phyloP scores from a whole-genome alignment of 139 green algal genomes.

The Eudorina sp. region DNA sequence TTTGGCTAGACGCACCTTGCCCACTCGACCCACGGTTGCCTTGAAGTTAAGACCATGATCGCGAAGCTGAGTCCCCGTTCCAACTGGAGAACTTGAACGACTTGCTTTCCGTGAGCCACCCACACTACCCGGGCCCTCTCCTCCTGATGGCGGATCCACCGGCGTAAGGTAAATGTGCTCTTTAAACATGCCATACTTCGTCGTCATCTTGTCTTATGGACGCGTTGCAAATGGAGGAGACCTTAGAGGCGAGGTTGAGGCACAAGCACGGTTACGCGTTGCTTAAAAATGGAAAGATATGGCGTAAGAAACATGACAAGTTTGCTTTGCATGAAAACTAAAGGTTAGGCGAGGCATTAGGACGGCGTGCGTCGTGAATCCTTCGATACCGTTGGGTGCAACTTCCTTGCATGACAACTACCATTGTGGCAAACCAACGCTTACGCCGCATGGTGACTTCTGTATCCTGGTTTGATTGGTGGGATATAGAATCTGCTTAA shows the following conservation, averaged over 20 bases:
- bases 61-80: conserved; percentile 9
- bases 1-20: conserved; percentile 69
- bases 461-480: background rate
- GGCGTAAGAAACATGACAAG: too few relatives aligned
- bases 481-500: background rate
- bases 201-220: conserved; percentile 28
- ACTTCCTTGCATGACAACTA: background rate
- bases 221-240: too few relatives aligned
- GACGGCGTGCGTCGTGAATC: conserved; percentile 1
- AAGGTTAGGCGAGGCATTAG: too few relatives aligned
- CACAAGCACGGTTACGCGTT: too few relatives aligned
- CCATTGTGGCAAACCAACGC: background rate
- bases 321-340: too few relatives aligned
- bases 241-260: too few relatives aligned
- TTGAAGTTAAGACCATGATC: conserved; percentile 69
- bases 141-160: background rate
- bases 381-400: conserved; percentile 4
- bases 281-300: too few relatives aligned
- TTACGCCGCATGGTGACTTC: background rate
- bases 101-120: background rate
- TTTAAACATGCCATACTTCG: conserved; percentile 66
- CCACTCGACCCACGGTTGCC: conserved; percentile 19
- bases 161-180: conserved; percentile 53
- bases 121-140: background rate
- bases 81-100: background rate